These are phyloP conservation scores for Histomonas meleagridis DNA, from an alignment of 208 protist genomes.

Conservation along the genomic window DNA sequence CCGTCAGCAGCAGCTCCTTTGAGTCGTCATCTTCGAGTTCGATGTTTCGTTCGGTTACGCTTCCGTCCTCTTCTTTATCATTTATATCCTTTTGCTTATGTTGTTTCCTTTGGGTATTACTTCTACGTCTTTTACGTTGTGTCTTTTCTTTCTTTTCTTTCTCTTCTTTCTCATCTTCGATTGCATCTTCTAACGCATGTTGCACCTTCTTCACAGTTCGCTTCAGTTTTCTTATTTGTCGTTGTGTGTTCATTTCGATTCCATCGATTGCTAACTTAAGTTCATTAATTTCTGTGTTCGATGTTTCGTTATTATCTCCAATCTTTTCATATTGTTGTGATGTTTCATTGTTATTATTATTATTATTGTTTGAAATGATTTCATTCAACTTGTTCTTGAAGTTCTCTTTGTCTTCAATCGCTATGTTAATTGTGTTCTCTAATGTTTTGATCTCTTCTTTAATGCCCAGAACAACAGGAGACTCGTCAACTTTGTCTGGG, in stretches of 20 bases:
- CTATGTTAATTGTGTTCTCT: not conserved
- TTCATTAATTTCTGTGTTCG: too few species aligned
- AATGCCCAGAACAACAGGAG: too few species aligned
- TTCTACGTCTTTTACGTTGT: too few species aligned
- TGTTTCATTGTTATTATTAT: not conserved
- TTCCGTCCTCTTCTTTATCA: too few species aligned
- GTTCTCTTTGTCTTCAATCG: not conserved
- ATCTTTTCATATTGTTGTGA: not conserved
- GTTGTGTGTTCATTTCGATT: not conserved
- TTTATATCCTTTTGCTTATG: too few species aligned
- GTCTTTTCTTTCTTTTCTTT: too few species aligned
- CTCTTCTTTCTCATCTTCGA: not conserved
- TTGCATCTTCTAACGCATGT: not conserved
- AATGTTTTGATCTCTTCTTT: not conserved
- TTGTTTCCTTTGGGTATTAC: too few species aligned
- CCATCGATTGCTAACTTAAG: not conserved
- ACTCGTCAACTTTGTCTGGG: too few species aligned
- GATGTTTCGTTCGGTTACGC: too few species aligned
- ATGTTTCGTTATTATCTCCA: not conserved
- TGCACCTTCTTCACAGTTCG: not conserved
- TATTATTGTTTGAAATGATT: not conserved
- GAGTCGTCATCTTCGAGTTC: too few species aligned
- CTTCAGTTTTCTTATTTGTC: not conserved
- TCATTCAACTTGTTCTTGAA: not conserved
- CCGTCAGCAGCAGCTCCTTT: too few species aligned